Evolutionary conservation across 31 red algal species (phyloP).

Genomic region (Asparagopsis taxiformis): DNA sequence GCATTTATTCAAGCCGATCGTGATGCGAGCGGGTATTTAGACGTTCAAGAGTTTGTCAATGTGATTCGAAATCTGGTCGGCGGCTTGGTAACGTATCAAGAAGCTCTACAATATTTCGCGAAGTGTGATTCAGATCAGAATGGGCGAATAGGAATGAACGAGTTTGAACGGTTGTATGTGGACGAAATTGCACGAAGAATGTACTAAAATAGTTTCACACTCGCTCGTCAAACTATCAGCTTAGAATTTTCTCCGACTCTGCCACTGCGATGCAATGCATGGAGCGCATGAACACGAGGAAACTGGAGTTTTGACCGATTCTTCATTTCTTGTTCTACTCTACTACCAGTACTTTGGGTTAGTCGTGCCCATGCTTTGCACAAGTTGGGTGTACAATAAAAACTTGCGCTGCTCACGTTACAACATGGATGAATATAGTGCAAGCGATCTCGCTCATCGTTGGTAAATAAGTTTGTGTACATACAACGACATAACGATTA

Average conservation of each 20-base stretch:
- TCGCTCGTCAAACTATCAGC: background rate
- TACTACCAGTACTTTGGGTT: too few species aligned
- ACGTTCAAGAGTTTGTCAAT: constrained; percentile 52
- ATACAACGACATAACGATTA: too few species aligned
- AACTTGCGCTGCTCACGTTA: too few species aligned
- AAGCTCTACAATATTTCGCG: constrained; percentile 60
- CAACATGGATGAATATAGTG: too few species aligned
- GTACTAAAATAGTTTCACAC: background rate
- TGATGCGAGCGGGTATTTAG: constrained; percentile 50
- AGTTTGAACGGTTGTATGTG: constrained; percentile 55
- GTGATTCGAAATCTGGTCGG: constrained; percentile 41
- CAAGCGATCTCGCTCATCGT: too few species aligned
- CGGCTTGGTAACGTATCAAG: constrained; percentile 48
- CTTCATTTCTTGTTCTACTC: too few species aligned
- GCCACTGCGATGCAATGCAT: background rate
- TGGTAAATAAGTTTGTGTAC: too few species aligned
- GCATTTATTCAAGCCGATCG: constrained; percentile 50
- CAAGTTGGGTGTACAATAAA: too few species aligned
- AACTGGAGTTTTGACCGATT: too few species aligned
- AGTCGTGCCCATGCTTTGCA: too few species aligned
- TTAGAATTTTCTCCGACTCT: background rate
- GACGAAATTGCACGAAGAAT: constrained; percentile 43
- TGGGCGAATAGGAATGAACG: constrained; percentile 47
- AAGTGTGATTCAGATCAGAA: constrained; percentile 48
- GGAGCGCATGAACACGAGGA: background rate